phyloP scores from a whole-genome alignment of 805 yeast genomes.

The Lachancea dasiensis region DNA sequence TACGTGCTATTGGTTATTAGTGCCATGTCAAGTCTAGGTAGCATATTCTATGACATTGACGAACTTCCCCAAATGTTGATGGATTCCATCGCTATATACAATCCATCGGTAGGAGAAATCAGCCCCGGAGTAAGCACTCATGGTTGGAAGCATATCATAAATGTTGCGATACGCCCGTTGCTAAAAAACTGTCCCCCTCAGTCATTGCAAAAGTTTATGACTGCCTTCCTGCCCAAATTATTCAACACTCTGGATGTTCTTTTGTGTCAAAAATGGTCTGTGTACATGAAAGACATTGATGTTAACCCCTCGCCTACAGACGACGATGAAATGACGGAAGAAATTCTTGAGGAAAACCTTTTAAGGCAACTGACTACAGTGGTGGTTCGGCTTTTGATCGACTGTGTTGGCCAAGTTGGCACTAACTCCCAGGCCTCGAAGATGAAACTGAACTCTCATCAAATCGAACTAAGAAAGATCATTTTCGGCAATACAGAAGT shows the following conservation, averaged over 20 bases:
- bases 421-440: constrained; percentile 33
- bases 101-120: constrained; percentile 46
- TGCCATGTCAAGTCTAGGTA: constrained; percentile 84
- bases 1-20: constrained; percentile 88
- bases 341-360: constrained; percentile 96
- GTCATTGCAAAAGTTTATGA: constrained; percentile 62
- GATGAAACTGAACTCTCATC: constrained; percentile 44
- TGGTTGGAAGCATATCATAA: constrained; percentile 96
- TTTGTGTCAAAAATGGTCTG: constrained; percentile 69
- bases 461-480: constrained; percentile 57
- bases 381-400: constrained; percentile 79
- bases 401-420: constrained; percentile 76
- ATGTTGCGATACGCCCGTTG: constrained; percentile 78
- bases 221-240: constrained; percentile 70
- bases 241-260: constrained; percentile 66
- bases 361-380: constrained; percentile 90
- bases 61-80: constrained; percentile 69
- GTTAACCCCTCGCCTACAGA: constrained; percentile 51
- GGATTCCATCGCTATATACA: constrained; percentile 68
- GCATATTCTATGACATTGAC: constrained; percentile 81
- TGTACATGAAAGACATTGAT: constrained; percentile 34
- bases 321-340: constrained; percentile 87
- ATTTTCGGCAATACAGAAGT: constrained; percentile 59
- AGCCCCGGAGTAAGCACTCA: constrained; percentile 82
- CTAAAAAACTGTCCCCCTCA: constrained; percentile 82